Base-by-base conservation (phyloP, 2,329 filamentous ascomycete species). In the Ascochyta clinopodiicola region DNA sequence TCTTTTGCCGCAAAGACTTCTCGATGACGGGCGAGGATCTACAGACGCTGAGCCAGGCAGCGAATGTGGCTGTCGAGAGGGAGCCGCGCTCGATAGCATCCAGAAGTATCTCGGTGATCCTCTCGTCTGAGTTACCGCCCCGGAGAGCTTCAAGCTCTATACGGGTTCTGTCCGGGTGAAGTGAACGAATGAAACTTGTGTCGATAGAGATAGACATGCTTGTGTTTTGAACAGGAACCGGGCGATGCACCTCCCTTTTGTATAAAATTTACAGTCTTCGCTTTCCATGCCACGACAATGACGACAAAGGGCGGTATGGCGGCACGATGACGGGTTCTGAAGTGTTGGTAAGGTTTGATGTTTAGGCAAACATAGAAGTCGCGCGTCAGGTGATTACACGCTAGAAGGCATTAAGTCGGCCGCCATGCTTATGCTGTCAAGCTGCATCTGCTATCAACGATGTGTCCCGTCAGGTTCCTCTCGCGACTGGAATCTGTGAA, bases 41-140 rank as follows among this genome's bases (percentile, higher is more conserved):
- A 2, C 65, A 60, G 13, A 71, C 31, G 7, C 59, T 56, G 6
- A 75, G 61, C 71, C 70, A 75, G 21, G 65, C 51, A 8, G 45
- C 48, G 45, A 70, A 69, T 9, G 55, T 42, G 8, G 37, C 29
- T 0, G 69, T 64, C 1, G 59, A 13, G n/a, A 71, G 42, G 6
- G 67, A 67, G 10, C 63, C 62, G 5, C 32, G 36, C 34, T 57
- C 46, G 21, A 68, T 44, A 8, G 62, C 57, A 22, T 45, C 13
- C 1, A 65, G 47, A 10, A 64, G 42, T 25, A 58, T 32, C 9
- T 42, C 12, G 10, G 60, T 60, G 13, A 57, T 44, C 8, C 8
- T 13, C 35, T 60, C 55, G 3, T 29, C 31, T 17, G 51, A 42
- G 8, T n/a, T 7, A 10, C 40, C 13, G 0, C 22, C 2, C 21